Evolutionary conservation across 208 protist species (phyloP).

Genomic region (Trypanosoma avium): DNA sequence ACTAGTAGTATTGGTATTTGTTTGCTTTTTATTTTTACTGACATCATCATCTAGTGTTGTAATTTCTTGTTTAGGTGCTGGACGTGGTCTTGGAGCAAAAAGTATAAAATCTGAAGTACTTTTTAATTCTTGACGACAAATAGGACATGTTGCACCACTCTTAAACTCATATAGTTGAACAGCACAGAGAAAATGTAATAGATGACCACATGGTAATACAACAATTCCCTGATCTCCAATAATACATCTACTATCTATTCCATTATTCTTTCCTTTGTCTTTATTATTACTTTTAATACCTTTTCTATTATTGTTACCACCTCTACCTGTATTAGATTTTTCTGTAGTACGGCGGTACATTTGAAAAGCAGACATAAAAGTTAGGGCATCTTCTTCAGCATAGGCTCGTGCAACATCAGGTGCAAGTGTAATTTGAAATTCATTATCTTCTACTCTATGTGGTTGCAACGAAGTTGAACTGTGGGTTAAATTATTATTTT

Average conservation of each 20-base stretch:
- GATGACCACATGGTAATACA: constrained; percentile 63
- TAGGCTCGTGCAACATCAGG: constrained; percentile 32
- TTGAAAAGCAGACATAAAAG: background rate
- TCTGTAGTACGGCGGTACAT: background rate
- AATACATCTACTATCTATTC: background rate
- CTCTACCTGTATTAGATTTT: constrained; percentile 9
- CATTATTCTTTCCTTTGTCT: background rate
- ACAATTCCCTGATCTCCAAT: constrained; percentile 13
- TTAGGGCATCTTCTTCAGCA: background rate
- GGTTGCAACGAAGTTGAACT: background rate
- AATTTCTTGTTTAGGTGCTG: constrained; percentile 14
- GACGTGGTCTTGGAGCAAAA: constrained; percentile 42
- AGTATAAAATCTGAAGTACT: constrained; percentile 33
- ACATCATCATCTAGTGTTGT: background rate
- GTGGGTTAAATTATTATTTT: background rate
- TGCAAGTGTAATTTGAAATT: constrained; percentile 47
- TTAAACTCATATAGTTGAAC: constrained; percentile 69
- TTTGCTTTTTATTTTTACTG: background rate
- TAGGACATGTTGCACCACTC: constrained; percentile 46
- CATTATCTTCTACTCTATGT: constrained; percentile 6
- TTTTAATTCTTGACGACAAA: constrained; percentile 58
- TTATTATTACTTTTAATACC: background rate
- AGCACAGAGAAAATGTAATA: constrained; percentile 72
- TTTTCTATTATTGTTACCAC: constrained; percentile 2
- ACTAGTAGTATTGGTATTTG: too few relatives aligned